These are phyloP conservation scores for Parastagonospora nodorum DNA, from an alignment of 2,329 filamentous ascomycete genomes.

Conservation along the genomic window DNA sequence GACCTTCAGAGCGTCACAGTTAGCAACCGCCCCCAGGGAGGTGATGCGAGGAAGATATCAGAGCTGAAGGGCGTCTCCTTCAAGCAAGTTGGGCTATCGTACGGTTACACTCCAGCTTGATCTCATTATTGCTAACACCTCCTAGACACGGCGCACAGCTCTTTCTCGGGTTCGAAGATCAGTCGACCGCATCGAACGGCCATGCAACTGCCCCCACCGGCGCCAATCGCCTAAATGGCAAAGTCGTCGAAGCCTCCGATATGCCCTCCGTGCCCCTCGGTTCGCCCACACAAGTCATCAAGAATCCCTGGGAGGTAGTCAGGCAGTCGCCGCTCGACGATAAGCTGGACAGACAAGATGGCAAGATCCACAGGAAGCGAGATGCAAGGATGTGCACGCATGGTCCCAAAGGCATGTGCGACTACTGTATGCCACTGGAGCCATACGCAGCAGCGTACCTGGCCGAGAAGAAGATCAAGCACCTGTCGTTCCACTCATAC, in stretches of 20 bases:
- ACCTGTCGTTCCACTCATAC: conserved; percentile 93
- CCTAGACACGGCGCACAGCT: conserved; percentile 88
- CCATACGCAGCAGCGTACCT: conserved; percentile 90
- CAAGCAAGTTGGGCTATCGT: conserved; percentile 63
- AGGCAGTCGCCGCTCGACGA: conserved; percentile 88
- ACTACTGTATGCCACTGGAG: conserved; percentile 97
- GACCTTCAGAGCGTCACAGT: conserved; percentile 62
- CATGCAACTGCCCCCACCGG: conserved; percentile 39
- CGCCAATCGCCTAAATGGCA: conserved; percentile 76
- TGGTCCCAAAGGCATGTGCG: conserved; percentile 97
- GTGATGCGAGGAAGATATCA: conserved; percentile 59
- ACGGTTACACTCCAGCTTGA: conserved; percentile 20
- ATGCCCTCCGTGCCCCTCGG: conserved; percentile 65
- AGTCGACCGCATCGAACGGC: conserved; percentile 57
- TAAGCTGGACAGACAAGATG: conserved; percentile 81
- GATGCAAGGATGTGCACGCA: conserved; percentile 92
- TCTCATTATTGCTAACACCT: conserved; percentile 19
- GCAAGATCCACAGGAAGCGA: conserved; percentile 78
- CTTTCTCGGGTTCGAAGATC: conserved; percentile 79
- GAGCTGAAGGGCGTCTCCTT: conserved; percentile 61
- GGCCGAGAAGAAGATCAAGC: conserved; percentile 97
- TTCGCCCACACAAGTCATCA: conserved; percentile 66
- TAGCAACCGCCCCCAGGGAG: conserved; percentile 65
- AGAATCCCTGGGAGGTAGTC: conserved; percentile 92
- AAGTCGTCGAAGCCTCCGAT: conserved; percentile 71